Evolutionary conservation across 805 yeast species (phyloP).

Genomic region (Spencermartinsiella europaea): DNA sequence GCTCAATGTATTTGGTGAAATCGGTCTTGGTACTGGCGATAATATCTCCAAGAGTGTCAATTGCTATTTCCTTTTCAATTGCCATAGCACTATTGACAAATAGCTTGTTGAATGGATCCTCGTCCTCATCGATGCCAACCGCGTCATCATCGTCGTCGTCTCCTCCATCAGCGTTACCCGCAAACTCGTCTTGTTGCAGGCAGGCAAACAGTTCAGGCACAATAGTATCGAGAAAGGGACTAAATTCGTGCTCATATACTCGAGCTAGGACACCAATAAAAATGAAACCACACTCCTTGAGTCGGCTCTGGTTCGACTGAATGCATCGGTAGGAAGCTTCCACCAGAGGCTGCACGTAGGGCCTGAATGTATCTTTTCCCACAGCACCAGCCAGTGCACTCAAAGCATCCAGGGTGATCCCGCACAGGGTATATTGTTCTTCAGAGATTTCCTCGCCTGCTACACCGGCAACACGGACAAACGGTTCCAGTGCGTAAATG

Average conservation of each 20-base stretch:
- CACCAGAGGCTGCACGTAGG: conserved; percentile 81
- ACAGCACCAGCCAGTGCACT: conserved; percentile 96
- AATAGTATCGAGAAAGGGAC: conserved; percentile 75
- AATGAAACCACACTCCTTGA: conserved; percentile 92
- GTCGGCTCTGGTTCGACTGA: conserved; percentile 70
- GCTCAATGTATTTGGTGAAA: conserved; percentile 72
- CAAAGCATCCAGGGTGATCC: conserved; percentile 86
- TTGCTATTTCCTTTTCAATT: conserved; percentile 93
- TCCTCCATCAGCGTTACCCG: conserved; percentile 26
- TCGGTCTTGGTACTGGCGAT: conserved; percentile 81
- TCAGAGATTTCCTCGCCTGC: conserved; percentile 73
- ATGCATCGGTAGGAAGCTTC: conserved; percentile 81
- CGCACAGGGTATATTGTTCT: conserved; percentile 86
- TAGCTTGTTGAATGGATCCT: conserved; percentile 60
- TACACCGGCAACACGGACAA: conserved; percentile 41
- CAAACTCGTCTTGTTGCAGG: conserved; percentile 79
- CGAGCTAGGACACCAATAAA: conserved; percentile 91
- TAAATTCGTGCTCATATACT: conserved; percentile 87
- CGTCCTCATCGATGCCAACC: conserved; percentile 36
- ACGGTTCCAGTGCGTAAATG: conserved; percentile 75
- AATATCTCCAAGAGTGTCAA: conserved; percentile 82
- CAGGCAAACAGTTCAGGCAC: conserved; percentile 81
- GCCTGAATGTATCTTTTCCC: conserved; percentile 81
- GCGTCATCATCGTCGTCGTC: conserved; percentile 45
- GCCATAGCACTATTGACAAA: conserved; percentile 92